Base-by-base conservation (phyloP, 2,329 filamentous ascomycete genomes). In the Colletotrichum phormii region DNA sequence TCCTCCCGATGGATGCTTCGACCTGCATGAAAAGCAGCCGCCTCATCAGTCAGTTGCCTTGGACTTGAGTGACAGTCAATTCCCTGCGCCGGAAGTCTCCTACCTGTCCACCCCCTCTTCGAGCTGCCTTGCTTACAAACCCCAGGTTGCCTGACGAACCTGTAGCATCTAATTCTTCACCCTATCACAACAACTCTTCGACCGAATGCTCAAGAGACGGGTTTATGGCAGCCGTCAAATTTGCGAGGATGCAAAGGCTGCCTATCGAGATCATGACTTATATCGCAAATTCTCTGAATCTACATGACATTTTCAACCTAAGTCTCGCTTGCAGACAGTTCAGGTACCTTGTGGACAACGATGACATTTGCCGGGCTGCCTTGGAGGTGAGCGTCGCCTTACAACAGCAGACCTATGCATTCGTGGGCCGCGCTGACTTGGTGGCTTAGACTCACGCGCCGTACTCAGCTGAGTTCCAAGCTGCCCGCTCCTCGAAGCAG, bases 221-320 rank as follows among this genome's bases (percentile, higher is more conserved):
- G 12, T 35, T 42, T 42, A 33, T 24, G 67, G 68, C 57, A 58
- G 53, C 37, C 63, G 33, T 59, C 62, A 3, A 64, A 31, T 53
- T 37, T 26, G 31, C 51, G 4, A 73, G 49, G 2, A 73, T 73
- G 71, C 71, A 73, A 61, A 37, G 71, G 18, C 71, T 94, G 13
- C 91, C 92, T 0, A 91, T 89, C 77, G 92, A 94, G 80, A 84
- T 94, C n/a, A 81, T 93, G 33, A 88, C 88, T 62, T 85, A 88
- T 64, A 87, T 94, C 64, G 84, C 87, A 8, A 82, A 83, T 7
- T 81, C 85, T 67, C 84, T 94, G 46, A 84, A 87, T 22, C 81
- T 91, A 31, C 85, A 89, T 59, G 90, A 93, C 75, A 84, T 90
- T 51, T 86, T 90, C 71, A 84, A 88, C 73, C 81, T 93, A 55